Base-by-base conservation (phyloP, 73 alveolate species). In the Paramecium primaurelia region DNA sequence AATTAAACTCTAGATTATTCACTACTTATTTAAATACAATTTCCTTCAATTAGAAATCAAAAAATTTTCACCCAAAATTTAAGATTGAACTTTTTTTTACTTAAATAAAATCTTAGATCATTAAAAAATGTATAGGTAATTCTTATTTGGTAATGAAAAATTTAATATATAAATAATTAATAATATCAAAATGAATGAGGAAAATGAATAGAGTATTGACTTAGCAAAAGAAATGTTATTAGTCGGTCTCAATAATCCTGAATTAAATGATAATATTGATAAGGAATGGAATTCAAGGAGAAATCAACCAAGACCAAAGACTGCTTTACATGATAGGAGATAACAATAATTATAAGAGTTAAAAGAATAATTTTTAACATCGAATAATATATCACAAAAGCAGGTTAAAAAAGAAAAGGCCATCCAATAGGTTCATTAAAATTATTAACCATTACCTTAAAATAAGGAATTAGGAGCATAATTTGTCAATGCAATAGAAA, bases 271-370 rank as follows among this genome's bases (percentile, higher is more conserved):
- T 36, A 42, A 75, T 4, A 75, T 75, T 16, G 88, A 75, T 75
- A 38, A 75, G 28, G 36, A 75, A 75, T 75, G 88, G 88, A 75
- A 75, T 75, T 34, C 38, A 36, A 34, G 88, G 10, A 37, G 88
- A 75, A 38, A 10, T 9, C 8, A 22, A 12, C 47, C 58, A 1
- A 75, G 60, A 75, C 60, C 58, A 7, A 75, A 75, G 36, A 38
- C 88, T 0, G 60, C 88, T 75, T 42, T 75, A 12, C 58, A 75
- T 75, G 88, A 75, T 30, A 75, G 88, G 18, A 75, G 88, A 75
- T 42, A 75, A 37, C 30, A 75, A 75, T 42, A 64, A 64, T 64
- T 75, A 75, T 38, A 30, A 75, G 88, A 75, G 40, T 30, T 75
- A 38, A 75, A 75, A 36, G 38, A 30, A 20, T 16, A 75, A 4